Evolutionary conservation across 495 filamentous ascomycete genomes (phyloP).

Genomic region (Lindgomyces ingoldianus): DNA sequence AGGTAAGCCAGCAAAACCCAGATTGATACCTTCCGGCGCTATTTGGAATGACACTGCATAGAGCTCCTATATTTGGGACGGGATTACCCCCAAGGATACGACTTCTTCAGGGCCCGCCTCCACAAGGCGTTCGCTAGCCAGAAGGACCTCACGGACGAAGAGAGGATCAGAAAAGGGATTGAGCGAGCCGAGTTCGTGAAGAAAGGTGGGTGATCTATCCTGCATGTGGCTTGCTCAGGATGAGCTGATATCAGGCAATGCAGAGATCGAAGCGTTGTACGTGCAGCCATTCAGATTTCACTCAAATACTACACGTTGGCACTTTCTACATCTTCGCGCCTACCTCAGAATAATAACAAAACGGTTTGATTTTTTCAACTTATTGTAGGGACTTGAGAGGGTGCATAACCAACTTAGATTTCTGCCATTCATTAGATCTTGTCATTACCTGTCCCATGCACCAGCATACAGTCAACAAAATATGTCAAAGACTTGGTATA

Average conservation of each 20-base stretch:
- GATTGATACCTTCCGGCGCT: too few species aligned
- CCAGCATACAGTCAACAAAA: too few species aligned
- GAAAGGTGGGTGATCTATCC: constrained; percentile 63
- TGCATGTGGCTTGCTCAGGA: neutral
- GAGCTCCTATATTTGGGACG: constrained; percentile 82
- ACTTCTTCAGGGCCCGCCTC: constrained; percentile 77
- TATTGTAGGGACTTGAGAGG: too few species aligned
- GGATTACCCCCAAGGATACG: constrained; percentile 84
- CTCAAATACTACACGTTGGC: too few species aligned
- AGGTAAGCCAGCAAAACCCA: too few species aligned
- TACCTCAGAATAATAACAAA: too few species aligned
- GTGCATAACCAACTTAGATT: too few species aligned
- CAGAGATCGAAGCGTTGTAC: constrained; percentile 91
- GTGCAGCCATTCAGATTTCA: constrained; percentile 38
- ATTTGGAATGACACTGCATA: constrained; percentile 42
- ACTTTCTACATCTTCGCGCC: too few species aligned
- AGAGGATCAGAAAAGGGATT: constrained; percentile 73
- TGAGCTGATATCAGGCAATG: constrained; percentile 7
- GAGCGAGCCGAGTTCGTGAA: constrained; percentile 82
- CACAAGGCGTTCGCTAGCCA: constrained; percentile 84
- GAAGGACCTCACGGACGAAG: constrained; percentile 66
- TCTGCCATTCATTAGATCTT: too few species aligned
- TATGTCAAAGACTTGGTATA: too few species aligned
- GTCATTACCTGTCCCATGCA: too few species aligned
- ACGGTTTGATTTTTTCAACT: too few species aligned